phyloP scores from a whole-genome alignment of 495 filamentous ascomycete species.

The Copromyces sp. region DNA sequence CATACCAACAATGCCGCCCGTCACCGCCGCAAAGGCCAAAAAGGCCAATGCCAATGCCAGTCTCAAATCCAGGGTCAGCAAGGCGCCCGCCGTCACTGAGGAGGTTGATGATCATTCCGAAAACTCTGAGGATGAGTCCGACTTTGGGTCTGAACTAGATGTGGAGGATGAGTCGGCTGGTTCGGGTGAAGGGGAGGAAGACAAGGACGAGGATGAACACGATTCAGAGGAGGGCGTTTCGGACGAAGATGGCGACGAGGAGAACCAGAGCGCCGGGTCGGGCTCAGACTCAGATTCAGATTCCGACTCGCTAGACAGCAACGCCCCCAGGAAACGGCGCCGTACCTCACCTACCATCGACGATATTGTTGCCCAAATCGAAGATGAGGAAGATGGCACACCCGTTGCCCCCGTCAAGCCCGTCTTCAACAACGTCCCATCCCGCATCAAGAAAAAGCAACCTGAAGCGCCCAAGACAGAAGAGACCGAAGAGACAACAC shows the following conservation, averaged over 20 bases:
- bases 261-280: background rate
- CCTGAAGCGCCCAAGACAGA: constrained; percentile 8
- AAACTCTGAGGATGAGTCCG: background rate
- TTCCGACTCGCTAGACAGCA: constrained; percentile 37
- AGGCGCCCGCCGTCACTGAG: background rate
- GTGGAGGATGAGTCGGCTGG: background rate
- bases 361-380: background rate
- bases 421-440: constrained; percentile 31
- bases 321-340: constrained; percentile 38
- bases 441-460: constrained; percentile 34
- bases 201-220: background rate
- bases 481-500: background rate
- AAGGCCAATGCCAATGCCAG: background rate
- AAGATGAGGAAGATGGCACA: constrained; percentile 5
- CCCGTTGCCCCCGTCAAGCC: constrained; percentile 11
- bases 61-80: background rate
- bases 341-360: constrained; percentile 24
- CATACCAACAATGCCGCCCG: constrained; percentile 15
- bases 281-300: constrained; percentile 14
- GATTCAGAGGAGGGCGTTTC: background rate
- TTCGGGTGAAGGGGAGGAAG: background rate
- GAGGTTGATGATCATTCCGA: background rate
- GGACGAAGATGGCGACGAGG: constrained; percentile 1
- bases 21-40: constrained; percentile 4
- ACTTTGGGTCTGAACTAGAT: background rate